Evolutionary conservation across 139 green algal species (phyloP).

Genomic region (Chlamydomonas asymmetrica): DNA sequence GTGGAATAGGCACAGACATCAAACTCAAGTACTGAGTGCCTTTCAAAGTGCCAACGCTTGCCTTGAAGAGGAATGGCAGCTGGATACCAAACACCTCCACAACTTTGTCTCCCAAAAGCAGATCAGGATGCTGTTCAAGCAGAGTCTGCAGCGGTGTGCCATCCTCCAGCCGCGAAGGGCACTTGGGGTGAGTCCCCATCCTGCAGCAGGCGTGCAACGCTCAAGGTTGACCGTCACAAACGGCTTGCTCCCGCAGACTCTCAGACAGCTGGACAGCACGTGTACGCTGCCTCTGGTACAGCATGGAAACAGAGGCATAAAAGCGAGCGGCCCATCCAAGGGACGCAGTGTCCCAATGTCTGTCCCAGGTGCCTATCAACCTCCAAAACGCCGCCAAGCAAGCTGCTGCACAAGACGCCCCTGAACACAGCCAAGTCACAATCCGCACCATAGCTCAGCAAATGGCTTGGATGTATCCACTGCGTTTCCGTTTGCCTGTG

Average conservation of each 20-base stretch:
- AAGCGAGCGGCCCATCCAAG: no score
- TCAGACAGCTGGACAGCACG: no score
- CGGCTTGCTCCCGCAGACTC: no score
- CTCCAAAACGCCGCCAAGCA: no score
- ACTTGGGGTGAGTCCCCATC: slow-evolving; percentile 95
- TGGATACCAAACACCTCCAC: slow-evolving; percentile 64
- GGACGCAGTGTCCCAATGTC: background rate
- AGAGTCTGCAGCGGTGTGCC: slow-evolving; percentile 56
- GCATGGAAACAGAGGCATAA: background rate
- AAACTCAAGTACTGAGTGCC: no score
- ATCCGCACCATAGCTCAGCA: slow-evolving; percentile 90
- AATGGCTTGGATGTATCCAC: slow-evolving; percentile 80
- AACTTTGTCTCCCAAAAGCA: slow-evolving; percentile 71
- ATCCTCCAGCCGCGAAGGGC: slow-evolving; percentile 66
- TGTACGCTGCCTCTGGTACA: no score
- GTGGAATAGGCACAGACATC: no score
- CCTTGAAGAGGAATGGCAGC: slow-evolving; percentile 97
- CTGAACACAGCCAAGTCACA: background rate
- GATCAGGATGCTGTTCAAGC: slow-evolving; percentile 66
- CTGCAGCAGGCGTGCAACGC: no score
- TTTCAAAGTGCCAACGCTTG: no score
- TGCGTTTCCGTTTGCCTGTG: slow-evolving; percentile 53
- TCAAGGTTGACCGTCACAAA: no score
- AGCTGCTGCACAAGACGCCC: no score
- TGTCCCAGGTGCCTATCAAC: no score